Base-by-base conservation (phyloP, 176 grass and related monocot species). In the Olyra latifolia region DNA sequence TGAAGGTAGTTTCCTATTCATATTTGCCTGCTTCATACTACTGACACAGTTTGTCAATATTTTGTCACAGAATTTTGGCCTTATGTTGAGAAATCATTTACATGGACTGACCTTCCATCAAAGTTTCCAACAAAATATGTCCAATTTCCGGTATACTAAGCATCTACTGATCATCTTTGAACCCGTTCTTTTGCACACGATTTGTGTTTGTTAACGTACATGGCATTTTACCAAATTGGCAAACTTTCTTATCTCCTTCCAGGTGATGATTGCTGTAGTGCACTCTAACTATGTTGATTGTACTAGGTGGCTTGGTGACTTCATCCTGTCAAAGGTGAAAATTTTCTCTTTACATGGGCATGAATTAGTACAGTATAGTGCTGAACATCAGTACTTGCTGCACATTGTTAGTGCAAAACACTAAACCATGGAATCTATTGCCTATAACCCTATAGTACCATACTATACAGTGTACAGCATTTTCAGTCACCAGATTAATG, bases 81-180 rank as follows among this genome's bases (percentile, higher is more conserved):
- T 76, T 98, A 98, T 82, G 90, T 98, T 82, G 96, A 98, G 52
- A 95, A 95, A 66, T 98, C 92, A 56, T 98, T 93, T 87, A 91
- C 95, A 78, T 98, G 95, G 95, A 98, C 86, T 72, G 92, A 98
- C 54, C 78, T 89, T 83, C 88, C 95, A 87, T 93, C 95, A 49
- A 98, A 93, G 77, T 98, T 98, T 75, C 95, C 95, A 29, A 98
- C 95, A 41, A 98, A 98, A 95, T 95, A 93, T 93, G 90, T 93
- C 32, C 96, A 99, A 7, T 95, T 93, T 88, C 96, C 90, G 9
- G 96, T 99, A 85, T 80, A 19, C 32, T 53, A 79, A 86, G 11
- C 48, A 75, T 80, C 25, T 13, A 47, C 45, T 1, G 40, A n/a
- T 74, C 20, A 44, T 62, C 14, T 80, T 76, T 41, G 27, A 75